Conservation (phyloP, 495 filamentous ascomycete species). For the Tricharina praecox region DNA sequence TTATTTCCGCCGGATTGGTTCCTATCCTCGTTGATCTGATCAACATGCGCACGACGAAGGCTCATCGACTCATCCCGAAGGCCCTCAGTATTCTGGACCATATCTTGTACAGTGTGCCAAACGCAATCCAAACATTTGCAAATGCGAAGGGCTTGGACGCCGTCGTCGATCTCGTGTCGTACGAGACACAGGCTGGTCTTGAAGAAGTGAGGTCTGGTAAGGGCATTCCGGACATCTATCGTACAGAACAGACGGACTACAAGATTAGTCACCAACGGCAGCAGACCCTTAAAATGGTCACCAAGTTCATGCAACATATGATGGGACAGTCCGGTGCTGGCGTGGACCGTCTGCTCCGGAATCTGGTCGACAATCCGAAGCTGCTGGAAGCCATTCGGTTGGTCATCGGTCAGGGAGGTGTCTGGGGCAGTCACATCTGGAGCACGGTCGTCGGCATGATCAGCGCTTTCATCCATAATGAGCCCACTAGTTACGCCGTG, state of each 20-base stretch:
- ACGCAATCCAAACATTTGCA: conserved; percentile 63
- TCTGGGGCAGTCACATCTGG: conserved; percentile 87
- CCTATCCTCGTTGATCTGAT: conserved; percentile 81
- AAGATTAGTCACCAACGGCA: conserved; percentile 82
- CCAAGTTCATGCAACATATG: conserved; percentile 91
- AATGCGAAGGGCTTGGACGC: conserved; percentile 67
- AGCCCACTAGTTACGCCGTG: conserved; percentile 90
- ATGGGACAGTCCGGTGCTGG: conserved; percentile 73
- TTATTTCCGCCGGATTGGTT: conserved; percentile 73
- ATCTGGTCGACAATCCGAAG: conserved; percentile 81
- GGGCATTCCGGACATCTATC: conserved; percentile 62
- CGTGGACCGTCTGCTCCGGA: conserved; percentile 74
- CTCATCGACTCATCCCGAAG: conserved; percentile 62
- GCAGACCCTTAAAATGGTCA: conserved; percentile 76
- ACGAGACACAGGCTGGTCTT: conserved; percentile 58
- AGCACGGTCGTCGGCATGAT: conserved; percentile 77
- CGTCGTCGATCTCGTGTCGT: conserved; percentile 64
- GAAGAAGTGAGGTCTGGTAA: conserved; percentile 44
- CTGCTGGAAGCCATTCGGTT: conserved; percentile 58
- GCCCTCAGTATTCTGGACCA: conserved; percentile 72
- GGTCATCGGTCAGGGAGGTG: conserved; percentile 58
- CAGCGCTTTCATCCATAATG: conserved; percentile 94
- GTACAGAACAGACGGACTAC: conserved; percentile 74
- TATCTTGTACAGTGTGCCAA: conserved; percentile 62
- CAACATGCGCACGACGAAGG: conserved; percentile 62